Evolutionary conservation across 2,329 filamentous ascomycete genomes (phyloP).

Genomic region (Chrysoporthe cubensis): DNA sequence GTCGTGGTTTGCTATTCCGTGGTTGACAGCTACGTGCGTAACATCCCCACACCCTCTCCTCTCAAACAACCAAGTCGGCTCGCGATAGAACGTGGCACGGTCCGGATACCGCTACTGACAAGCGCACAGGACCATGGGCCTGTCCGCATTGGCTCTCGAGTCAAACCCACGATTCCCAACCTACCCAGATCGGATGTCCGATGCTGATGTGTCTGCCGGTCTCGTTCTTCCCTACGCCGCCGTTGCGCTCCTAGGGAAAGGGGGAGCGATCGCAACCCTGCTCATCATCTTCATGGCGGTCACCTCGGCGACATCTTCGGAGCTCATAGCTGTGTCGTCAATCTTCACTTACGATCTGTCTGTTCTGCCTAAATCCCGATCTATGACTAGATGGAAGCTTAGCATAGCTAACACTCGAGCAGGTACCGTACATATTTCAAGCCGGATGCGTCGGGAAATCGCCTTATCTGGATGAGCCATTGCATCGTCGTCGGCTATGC

Average conservation of each 20-base stretch:
- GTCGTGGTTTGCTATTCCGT: conserved; percentile 91
- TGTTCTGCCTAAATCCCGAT: neutral
- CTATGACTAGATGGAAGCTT: neutral
- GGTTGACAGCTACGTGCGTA: conserved; percentile 72
- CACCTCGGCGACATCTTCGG: conserved; percentile 79
- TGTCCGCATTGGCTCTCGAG: conserved; percentile 80
- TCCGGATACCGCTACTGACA: neutral
- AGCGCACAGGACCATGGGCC: conserved; percentile 67
- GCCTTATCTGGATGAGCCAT: conserved; percentile 81
- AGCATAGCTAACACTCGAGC: neutral
- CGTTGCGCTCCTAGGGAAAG: conserved; percentile 79
- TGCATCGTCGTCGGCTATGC: conserved; percentile 72
- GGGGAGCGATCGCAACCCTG: conserved; percentile 77
- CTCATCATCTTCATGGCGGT: conserved; percentile 90
- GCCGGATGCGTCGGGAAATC: conserved; percentile 72
- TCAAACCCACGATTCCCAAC: conserved; percentile 72
- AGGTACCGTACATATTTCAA: conserved; percentile 83
- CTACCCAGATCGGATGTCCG: conserved; percentile 71
- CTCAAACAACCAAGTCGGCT: neutral
- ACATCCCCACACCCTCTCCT: neutral
- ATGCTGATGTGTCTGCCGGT: conserved; percentile 78
- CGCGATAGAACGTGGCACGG: neutral
- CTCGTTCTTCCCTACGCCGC: conserved; percentile 85
- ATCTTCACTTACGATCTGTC: conserved; percentile 83
- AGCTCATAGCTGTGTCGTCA: conserved; percentile 84